phyloP scores from a whole-genome alignment of 257 asterid species.

The Galeopsis tetrahit region DNA sequence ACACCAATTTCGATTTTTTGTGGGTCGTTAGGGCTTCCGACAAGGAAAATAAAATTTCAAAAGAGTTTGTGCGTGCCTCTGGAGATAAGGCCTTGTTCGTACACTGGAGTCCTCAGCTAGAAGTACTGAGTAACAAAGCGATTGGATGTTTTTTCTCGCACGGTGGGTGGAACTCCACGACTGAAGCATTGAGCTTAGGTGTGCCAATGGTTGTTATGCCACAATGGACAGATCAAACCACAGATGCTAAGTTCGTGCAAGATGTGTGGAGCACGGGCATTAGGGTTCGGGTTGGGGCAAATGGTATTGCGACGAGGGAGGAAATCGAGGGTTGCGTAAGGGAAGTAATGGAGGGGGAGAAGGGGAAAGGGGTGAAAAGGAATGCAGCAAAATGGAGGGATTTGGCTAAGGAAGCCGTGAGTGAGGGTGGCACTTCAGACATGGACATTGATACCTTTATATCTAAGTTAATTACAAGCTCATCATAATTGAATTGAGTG shows the following conservation, averaged over 20 bases:
- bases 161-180: constrained; percentile 84
- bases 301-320: constrained; percentile 58
- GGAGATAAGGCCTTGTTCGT: constrained; percentile 47
- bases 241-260: constrained; percentile 64
- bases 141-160: constrained; percentile 76
- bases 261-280: constrained; percentile 71
- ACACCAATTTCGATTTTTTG: constrained; percentile 47
- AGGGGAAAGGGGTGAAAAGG: constrained; percentile 58
- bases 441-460: constrained; percentile 48
- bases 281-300: constrained; percentile 46
- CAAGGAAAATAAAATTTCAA: constrained; percentile 47
- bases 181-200: constrained; percentile 70
- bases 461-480: constrained; percentile 27
- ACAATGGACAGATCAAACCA: constrained; percentile 82
- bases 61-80: constrained; percentile 31
- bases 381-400: constrained; percentile 59
- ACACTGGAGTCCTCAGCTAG: constrained; percentile 70
- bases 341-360: constrained; percentile 58
- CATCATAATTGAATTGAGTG: constrained; percentile 11
- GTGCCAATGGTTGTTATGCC: constrained; percentile 88
- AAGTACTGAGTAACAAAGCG: constrained; percentile 53
- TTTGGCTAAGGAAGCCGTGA: constrained; percentile 63
- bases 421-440: constrained; percentile 70
- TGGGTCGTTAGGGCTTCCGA: constrained; percentile 62
- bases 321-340: constrained; percentile 65